Conservation (phyloP, 306 rosid species). For the Prunus mira region DNA sequence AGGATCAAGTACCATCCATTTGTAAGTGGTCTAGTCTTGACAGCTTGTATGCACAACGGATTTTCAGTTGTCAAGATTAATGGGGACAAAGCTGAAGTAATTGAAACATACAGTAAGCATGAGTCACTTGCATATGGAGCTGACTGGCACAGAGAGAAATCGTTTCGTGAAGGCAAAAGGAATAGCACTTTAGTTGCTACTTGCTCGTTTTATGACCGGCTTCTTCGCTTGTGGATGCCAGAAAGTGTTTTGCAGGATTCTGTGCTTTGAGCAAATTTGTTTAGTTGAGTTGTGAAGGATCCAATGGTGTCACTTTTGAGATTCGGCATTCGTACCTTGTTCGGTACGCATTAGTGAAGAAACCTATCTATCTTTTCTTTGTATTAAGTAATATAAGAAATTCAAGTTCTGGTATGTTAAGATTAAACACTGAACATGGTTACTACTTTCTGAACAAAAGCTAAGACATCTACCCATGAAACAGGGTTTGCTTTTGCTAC, state of each 20-base stretch:
- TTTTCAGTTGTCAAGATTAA: conserved; percentile 58
- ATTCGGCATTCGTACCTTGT: not conserved
- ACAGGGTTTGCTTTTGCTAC: not conserved
- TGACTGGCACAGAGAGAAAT: conserved; percentile 70
- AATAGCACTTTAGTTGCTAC: conserved; percentile 64
- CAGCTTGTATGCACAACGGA: conserved; percentile 98
- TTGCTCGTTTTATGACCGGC: conserved; percentile 86
- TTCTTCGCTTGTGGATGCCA: conserved; percentile 70
- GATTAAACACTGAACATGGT: conserved; percentile 3
- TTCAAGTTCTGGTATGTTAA: not conserved
- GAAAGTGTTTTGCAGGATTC: conserved; percentile 31
- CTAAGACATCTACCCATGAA: not conserved
- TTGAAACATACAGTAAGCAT: conserved; percentile 70
- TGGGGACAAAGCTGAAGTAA: conserved; percentile 47
- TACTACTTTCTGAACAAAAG: not conserved
- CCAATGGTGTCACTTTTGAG: conserved; percentile 14
- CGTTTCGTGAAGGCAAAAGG: conserved; percentile 22
- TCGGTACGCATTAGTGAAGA: conserved; percentile 2
- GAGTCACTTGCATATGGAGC: conserved; percentile 89
- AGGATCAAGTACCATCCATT: conserved; percentile 78
- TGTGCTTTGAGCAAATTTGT: not conserved
- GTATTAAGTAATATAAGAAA: not conserved
- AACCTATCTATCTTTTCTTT: not conserved
- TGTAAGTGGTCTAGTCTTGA: conserved; percentile 54
- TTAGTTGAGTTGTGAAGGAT: not conserved